Evolutionary conservation across 1,139 yeast genomes (phyloP).

Genomic region (Saccharomycopsis hybrid): DNA sequence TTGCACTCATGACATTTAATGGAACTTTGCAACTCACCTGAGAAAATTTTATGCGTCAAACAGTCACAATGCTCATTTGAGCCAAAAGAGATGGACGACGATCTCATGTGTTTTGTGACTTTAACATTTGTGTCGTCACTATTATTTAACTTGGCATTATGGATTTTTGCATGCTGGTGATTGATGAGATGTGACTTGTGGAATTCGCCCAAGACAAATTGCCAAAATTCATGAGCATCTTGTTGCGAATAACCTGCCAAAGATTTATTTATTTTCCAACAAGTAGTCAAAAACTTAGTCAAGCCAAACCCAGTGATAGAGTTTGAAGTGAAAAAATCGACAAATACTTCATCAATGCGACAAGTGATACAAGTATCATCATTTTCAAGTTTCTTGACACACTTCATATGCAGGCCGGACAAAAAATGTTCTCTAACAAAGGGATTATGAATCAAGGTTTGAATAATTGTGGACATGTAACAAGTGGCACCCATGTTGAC

Average conservation of each 20-base stretch:
- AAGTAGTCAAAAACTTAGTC: slow-evolving; percentile 63
- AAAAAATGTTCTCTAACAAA: slow-evolving; percentile 70
- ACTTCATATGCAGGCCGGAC: slow-evolving; percentile 53
- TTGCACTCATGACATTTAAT: slow-evolving; percentile 70
- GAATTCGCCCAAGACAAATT: slow-evolving; percentile 76
- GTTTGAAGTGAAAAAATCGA: slow-evolving; percentile 36
- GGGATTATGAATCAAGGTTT: slow-evolving; percentile 84
- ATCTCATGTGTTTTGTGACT: slow-evolving; percentile 15
- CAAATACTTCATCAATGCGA: slow-evolving; percentile 71
- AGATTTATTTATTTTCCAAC: slow-evolving; percentile 78
- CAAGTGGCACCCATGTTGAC: slow-evolving; percentile 96
- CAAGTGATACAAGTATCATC: slow-evolving; percentile 62
- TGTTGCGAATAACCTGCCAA: slow-evolving; percentile 95
- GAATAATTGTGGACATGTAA: slow-evolving; percentile 86
- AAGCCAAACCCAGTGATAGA: slow-evolving; percentile 63
- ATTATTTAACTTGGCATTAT: not conserved
- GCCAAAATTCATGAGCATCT: slow-evolving; percentile 98
- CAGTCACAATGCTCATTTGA: slow-evolving; percentile 51
- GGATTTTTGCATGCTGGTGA: slow-evolving; percentile 1
- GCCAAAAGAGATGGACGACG: slow-evolving; percentile 19
- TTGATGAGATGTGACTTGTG: slow-evolving; percentile 37
- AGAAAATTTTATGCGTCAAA: slow-evolving; percentile 71
- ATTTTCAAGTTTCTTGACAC: slow-evolving; percentile 30
- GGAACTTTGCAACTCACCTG: slow-evolving; percentile 68
- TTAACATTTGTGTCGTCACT: slow-evolving; percentile 17